Evolutionary conservation across 768 basidiomycete genomes (phyloP), one percentile per base, ranked within the genome.

Genomic region (Dioszegia hungarica): DNA sequence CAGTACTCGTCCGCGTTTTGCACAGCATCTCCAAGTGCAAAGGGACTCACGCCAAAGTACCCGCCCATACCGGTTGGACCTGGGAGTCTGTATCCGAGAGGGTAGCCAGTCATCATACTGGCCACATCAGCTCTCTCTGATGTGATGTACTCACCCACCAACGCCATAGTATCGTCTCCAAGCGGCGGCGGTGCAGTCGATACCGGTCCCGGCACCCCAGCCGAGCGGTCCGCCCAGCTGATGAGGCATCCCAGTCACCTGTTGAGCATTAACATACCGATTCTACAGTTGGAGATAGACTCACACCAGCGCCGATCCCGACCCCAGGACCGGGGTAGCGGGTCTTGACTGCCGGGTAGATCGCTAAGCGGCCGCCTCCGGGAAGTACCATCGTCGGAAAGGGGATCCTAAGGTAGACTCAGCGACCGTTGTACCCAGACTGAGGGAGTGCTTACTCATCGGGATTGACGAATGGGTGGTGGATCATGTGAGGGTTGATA

Each of bases 171-270:
- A 72, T 40, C 70, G 47, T 43, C 70, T 62, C 64, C 64, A 72
- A 2, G 67, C 51, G 1, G 70, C 70, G 9, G 70, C 70, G 29
- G 70, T 72, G 51, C 60, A 64, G 33, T 66, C 70, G 24, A 72
- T 64, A 1, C 70, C 70, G 5, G 54, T 60, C n/a, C 70, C 70
- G 6, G 55, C 60, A 5, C 70, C 70, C 59, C 59, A 72, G 15
- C 51, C 61, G 0, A 66, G 56, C 5, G 64, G 62, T 6, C 50
- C 41, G 1, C 62, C 64, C 2, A 63, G 44, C n/a, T 60, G 65
- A 54, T 70, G 68, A 2, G 66, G 67, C 67, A 72, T 68, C 2
- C 70, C 67, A 60, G 66, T 72, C 3, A 43, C 43, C 70, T 71
- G 33, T 15, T 24, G 9, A 39, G 20, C 34, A 31, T 54, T 25